Evolutionary conservation across 208 protist genomes (phyloP).

Genomic region (Trypanosoma congolense): DNA sequence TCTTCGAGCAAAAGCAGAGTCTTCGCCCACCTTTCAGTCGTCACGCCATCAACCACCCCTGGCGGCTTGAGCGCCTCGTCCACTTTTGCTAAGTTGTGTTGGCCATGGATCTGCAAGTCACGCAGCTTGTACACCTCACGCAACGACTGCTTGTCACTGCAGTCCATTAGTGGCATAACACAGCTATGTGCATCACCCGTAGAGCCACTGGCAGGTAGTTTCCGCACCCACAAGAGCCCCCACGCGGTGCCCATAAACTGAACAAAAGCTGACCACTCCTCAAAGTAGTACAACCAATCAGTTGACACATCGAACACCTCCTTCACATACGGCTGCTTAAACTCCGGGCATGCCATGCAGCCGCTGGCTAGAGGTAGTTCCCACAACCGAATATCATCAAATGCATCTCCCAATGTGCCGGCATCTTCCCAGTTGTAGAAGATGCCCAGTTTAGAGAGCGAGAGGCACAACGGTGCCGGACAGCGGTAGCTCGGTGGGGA

Average conservation of each 20-base stretch:
- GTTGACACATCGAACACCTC: constrained; percentile 25
- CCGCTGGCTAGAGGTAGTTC: constrained; percentile 7
- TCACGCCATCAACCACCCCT: background rate
- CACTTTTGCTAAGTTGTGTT: background rate
- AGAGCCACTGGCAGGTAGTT: background rate
- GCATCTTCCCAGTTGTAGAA: constrained; percentile 13
- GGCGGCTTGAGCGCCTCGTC: no score
- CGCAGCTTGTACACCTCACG: constrained; percentile 13
- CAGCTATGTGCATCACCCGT: background rate
- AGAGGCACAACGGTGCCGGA: constrained; percentile 5
- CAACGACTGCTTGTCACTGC: constrained; percentile 4
- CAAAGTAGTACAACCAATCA: constrained; percentile 17
- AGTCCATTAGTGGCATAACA: constrained; percentile 9
- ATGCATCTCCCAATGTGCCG: background rate
- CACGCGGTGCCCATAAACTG: constrained; percentile 48
- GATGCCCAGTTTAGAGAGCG: constrained; percentile 3
- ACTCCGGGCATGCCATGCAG: constrained; percentile 18
- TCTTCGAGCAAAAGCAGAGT: background rate
- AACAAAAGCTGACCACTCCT: constrained; percentile 20
- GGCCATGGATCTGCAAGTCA: background rate
- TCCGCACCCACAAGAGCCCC: constrained; percentile 43
- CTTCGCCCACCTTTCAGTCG: background rate
- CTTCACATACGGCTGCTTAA: constrained; percentile 15
- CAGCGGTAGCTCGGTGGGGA: no score
- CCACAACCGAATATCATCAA: background rate